phyloP scores from a whole-genome alignment of 352 stramenopile genomes.

The Phytophthora chlamydospora region DNA sequence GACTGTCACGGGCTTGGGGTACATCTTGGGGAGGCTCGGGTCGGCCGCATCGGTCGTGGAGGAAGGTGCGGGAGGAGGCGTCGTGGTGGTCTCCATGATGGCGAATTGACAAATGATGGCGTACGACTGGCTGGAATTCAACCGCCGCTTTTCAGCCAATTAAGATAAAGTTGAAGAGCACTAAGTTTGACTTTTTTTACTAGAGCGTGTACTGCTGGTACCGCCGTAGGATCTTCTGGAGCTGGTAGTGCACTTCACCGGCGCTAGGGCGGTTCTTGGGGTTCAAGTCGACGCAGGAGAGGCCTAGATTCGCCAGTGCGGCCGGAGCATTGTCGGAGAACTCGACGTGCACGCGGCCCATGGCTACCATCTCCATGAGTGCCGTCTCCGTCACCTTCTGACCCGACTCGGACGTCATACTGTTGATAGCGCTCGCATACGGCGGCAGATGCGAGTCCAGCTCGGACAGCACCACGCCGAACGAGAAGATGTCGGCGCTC shows the following conservation, averaged over 20 bases:
- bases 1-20: conserved; percentile 75
- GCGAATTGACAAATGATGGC: not conserved
- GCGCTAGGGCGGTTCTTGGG: conserved; percentile 28
- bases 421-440: conserved; percentile 37
- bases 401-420: conserved; percentile 31
- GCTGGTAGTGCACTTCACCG: conserved; percentile 38
- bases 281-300: conserved; percentile 36
- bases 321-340: conserved; percentile 36
- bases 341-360: conserved; percentile 31
- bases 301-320: conserved; percentile 25
- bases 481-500: conserved; percentile 56
- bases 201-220: conserved; percentile 44
- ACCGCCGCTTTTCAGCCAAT: not conserved
- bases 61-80: conserved; percentile 22
- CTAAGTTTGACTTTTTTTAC: no score
- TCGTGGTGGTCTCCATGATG: conserved; percentile 25
- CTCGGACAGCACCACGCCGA: conserved; percentile 46
- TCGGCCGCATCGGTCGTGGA: conserved; percentile 22
- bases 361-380: conserved; percentile 42
- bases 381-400: conserved; percentile 35
- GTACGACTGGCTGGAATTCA: not conserved
- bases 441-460: conserved; percentile 41
- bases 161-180: no score
- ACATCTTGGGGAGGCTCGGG: conserved; percentile 52
- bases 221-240: conserved; percentile 36